These are phyloP conservation scores for Scopulariopsis brevicaulis DNA, from an alignment of 2,329 filamentous ascomycete species.

Conservation along the genomic window DNA sequence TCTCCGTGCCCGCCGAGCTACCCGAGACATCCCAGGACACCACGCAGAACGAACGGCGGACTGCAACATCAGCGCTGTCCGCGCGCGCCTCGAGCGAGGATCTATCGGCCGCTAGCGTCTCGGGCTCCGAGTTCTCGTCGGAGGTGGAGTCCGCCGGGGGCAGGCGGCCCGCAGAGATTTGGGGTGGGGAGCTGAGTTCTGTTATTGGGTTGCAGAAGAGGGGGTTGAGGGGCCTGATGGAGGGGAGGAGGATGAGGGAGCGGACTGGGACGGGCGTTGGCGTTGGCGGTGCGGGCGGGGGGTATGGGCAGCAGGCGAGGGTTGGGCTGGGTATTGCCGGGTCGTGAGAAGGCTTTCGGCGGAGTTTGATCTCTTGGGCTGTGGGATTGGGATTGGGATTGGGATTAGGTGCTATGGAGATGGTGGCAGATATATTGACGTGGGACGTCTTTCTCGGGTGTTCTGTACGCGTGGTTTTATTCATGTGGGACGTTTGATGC, in stretches of 20 bases:
- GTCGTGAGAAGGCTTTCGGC: slow-evolving; percentile 16
- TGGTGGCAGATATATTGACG: neutral
- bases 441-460: neutral
- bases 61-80: slow-evolving; percentile 34
- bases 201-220: slow-evolving; percentile 95
- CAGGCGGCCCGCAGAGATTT: slow-evolving; percentile 49
- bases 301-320: slow-evolving; percentile 15
- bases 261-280: slow-evolving; percentile 35
- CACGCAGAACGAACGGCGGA: slow-evolving; percentile 22
- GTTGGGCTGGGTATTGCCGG: slow-evolving; percentile 40
- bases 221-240: slow-evolving; percentile 85
- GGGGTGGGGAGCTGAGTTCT: slow-evolving; percentile 71
- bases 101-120: slow-evolving; percentile 36
- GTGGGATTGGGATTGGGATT: neutral
- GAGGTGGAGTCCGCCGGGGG: slow-evolving; percentile 31
- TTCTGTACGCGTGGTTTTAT: neutral
- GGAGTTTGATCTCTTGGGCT: neutral
- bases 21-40: neutral
- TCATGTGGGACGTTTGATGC: neutral
- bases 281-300: slow-evolving; percentile 15
- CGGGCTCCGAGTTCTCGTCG: slow-evolving; percentile 45
- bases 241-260: slow-evolving; percentile 77
- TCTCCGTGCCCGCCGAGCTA: slow-evolving; percentile 36
- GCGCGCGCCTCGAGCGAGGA: slow-evolving; percentile 31
- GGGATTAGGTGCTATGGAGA: neutral